These are phyloP conservation scores for Salix purpurea DNA, from an alignment of 345 rosid genomes.

Conservation along the genomic window DNA sequence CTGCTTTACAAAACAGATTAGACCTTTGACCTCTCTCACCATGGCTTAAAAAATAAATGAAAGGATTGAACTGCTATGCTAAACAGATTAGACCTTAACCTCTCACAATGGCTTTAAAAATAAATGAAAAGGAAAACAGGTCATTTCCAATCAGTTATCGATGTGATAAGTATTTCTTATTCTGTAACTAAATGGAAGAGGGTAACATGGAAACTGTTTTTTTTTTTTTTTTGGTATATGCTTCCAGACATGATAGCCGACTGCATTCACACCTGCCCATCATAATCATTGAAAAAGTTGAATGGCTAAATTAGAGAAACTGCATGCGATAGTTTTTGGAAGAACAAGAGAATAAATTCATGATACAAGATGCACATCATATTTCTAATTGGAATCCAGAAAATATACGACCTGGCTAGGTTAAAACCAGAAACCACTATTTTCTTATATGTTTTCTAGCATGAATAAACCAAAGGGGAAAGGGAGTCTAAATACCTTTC, in stretches of 20 bases:
- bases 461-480: neutral
- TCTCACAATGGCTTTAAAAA: neutral
- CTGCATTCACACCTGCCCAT: neutral
- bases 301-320: neutral
- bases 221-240: neutral
- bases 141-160: neutral
- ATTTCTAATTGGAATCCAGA: neutral
- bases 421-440: neutral
- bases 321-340: neutral
- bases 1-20: neutral
- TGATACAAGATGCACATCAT: neutral
- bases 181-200: neutral
- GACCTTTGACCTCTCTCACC: neutral
- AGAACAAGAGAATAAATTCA: neutral
- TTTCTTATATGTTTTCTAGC: neutral
- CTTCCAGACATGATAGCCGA: conserved; percentile 4
- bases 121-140: neutral
- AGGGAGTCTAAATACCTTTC: conserved; percentile 35
- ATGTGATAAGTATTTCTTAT: neutral
- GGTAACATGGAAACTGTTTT: neutral
- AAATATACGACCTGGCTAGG: neutral
- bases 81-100: neutral
- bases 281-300: neutral
- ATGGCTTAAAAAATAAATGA: neutral
- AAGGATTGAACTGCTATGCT: neutral